Base-by-base conservation (phyloP, 192 early-diverging fungal genomes). In the Thoreauomyces humboldtii region DNA sequence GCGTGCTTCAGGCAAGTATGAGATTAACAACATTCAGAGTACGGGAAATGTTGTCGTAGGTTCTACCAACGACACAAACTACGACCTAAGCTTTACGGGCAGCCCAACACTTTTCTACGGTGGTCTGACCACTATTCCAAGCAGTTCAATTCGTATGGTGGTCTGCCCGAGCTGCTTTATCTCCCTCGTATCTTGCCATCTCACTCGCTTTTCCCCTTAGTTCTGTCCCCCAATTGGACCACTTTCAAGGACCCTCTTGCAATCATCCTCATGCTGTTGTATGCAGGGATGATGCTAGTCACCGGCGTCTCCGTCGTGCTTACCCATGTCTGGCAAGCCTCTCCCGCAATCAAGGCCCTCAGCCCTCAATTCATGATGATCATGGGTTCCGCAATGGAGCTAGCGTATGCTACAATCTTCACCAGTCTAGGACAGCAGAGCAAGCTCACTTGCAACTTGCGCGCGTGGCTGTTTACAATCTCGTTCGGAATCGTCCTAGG, bases 361-460 rank as follows among this genome's bases (percentile, higher is more conserved):
- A 37, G 34, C 2, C 55, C 55, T 4, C 17, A 35, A 17, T 57
- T 57, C 27, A 57, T 57, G 55, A 57, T 57, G 2, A 57, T 57
- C 59, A 48, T 61, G 43, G 41, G 24, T 25, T 22, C 31, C 0
- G 41, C 42, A 21, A 61, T 61, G 59, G 31, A 48, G 28, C 46
- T 61, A 0, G 59, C 59, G 7, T 61, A 46, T 32, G 55, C 55
- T 1, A 57, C 55, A 12, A 57, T 57, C 11, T 57, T 57, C 35
- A 57, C 55, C 2, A 37, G 31, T 19, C 14, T 57, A 11, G 55
- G 55, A 3, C 2, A 57, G 55, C 55, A 2, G 31, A 4, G 19
- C 7, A 34, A 31, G 34, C 25, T 37, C 14, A 57, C 34, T 19
- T 57, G 55, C 35, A 57, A 37, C 11, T 15, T 37, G 19, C 55